Conservation (phyloP, 305 asterid genomes). For the Fraxinus nigra region DNA sequence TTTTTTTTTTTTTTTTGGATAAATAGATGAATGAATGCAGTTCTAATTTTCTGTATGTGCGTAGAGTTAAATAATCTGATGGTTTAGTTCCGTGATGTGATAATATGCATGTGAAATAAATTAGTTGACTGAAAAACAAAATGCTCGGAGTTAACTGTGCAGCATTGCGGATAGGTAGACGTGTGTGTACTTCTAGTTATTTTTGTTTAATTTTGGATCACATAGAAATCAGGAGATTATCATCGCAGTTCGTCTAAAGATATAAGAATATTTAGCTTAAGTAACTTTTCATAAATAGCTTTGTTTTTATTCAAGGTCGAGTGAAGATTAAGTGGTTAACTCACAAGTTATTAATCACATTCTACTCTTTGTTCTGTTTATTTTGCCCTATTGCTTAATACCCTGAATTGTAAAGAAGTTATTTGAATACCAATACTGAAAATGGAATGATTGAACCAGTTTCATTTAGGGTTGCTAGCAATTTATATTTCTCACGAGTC, state of each 20-base stretch:
- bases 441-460: constrained; percentile 1
- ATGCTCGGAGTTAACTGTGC: background rate
- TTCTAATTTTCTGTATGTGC: background rate
- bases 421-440: background rate
- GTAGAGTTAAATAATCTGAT: background rate
- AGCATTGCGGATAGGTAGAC: background rate
- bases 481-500: background rate
- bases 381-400: background rate
- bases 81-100: background rate
- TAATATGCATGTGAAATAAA: constrained; percentile 9
- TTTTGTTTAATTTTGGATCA: constrained; percentile 20
- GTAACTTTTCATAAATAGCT: background rate
- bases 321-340: background rate
- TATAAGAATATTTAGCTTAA: background rate
- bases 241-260: background rate
- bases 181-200: background rate
- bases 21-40: background rate
- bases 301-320: background rate
- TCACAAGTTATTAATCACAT: background rate
- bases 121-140: background rate
- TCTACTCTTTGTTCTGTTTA: background rate
- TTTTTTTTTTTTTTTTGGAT: background rate
- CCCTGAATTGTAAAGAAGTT: constrained; percentile 19
- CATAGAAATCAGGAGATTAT: constrained; percentile 10
- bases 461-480: background rate